Evolutionary conservation across 768 basidiomycete species (phyloP).

Genomic region (Agaricus subrufescens): DNA sequence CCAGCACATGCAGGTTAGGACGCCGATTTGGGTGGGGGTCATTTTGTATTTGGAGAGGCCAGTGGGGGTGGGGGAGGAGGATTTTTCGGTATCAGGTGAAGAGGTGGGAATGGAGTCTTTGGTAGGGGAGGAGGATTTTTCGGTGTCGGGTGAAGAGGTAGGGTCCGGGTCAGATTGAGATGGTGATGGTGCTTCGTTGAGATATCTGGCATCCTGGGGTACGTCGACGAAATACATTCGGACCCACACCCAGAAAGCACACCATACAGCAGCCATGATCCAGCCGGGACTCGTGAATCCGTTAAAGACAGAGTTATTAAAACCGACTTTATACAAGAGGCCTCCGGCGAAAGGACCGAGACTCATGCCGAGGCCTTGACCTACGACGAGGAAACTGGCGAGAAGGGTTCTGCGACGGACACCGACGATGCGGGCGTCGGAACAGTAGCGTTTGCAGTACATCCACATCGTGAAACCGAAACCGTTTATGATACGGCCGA

Average conservation of each 20-base stretch:
- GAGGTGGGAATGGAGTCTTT: conserved; percentile 29
- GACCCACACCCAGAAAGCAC: conserved; percentile 40
- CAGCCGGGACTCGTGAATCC: conserved; percentile 64
- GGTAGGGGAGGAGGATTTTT: conserved; percentile 18
- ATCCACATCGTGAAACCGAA: conserved; percentile 58
- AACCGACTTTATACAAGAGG: conserved; percentile 55
- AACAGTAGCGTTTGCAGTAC: conserved; percentile 66
- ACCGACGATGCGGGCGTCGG: conserved; percentile 62
- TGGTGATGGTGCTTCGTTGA: conserved; percentile 30
- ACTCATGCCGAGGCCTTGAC: conserved; percentile 58
- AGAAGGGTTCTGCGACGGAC: conserved; percentile 57
- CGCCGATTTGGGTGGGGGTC: conserved; percentile 35
- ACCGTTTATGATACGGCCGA: conserved; percentile 61
- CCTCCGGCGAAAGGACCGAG: conserved; percentile 63
- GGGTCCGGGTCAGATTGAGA: conserved; percentile 26
- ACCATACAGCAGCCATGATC: conserved; percentile 54
- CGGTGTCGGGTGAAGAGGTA: neutral
- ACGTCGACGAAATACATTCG: conserved; percentile 34
- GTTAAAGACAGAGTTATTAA: conserved; percentile 51
- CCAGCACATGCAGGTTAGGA: conserved; percentile 62
- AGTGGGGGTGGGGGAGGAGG: conserved; percentile 1
- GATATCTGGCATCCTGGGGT: conserved; percentile 11
- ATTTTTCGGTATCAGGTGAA: neutral
- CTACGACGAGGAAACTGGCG: conserved; percentile 59
- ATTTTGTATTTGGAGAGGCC: conserved; percentile 10